A percentile compares a stretch with the other conserved stretches of the same genome.
Conservation (phyloP, 139 green algal species). For the Chlamydomonas eustigma region DNA sequence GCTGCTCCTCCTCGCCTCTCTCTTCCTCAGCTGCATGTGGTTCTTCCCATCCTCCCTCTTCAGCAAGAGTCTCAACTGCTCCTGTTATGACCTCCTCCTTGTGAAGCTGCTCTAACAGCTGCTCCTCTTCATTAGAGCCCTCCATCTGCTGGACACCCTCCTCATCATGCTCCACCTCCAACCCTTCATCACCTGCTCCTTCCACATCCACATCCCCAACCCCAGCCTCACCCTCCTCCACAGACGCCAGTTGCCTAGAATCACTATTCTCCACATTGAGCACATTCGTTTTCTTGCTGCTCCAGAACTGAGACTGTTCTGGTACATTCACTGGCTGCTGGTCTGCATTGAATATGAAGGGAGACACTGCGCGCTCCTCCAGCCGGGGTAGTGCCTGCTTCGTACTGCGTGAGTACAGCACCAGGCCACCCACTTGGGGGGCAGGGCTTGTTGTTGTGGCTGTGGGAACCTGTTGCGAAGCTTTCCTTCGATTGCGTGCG, state of each 20-base stretch:
- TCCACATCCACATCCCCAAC: neutral
- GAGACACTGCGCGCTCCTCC: conserved; percentile 21
- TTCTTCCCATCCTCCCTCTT: neutral
- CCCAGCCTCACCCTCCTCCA: neutral
- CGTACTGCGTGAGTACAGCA: neutral
- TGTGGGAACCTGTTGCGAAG: neutral
- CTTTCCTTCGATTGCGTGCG: neutral
- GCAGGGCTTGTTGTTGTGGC: neutral
- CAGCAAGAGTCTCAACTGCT: neutral
- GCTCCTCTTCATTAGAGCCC: neutral
- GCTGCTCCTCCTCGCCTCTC: neutral
- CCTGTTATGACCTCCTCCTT: neutral
- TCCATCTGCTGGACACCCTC: neutral
- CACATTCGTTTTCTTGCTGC: neutral
- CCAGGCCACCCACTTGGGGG: neutral
- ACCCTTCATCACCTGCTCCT: neutral
- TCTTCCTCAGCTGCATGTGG: neutral
- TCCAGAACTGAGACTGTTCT: conserved; percentile 19
- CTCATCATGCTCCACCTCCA: neutral
- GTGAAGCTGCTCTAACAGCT: neutral
- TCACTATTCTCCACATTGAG: neutral
- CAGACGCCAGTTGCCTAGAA: neutral
- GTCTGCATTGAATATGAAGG: conserved; percentile 20
- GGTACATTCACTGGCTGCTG: conserved; percentile 18
- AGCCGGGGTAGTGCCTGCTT: neutral